Evolutionary conservation across 129 eudicot species (phyloP), one percentile per base, ranked within the genome.

Genomic region (Oenanthe sinensis): DNA sequence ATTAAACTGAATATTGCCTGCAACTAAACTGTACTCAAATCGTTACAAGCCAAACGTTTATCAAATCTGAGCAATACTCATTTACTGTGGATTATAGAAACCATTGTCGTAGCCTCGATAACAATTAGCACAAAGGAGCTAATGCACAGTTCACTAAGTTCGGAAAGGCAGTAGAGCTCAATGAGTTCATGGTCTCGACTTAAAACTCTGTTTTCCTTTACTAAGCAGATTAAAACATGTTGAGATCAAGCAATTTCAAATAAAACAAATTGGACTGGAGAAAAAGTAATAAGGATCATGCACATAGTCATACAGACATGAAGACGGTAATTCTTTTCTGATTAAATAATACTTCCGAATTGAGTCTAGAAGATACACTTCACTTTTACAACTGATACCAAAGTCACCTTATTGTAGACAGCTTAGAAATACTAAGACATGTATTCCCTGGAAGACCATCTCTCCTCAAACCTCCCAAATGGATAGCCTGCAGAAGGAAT

Each of bases 371-470:
- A 45, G 22, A 24, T 46, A 8, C 60, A 46, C 22, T n/a, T 13
- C 10, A 15, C 60, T 45, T 36, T 36, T 42, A 70, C 46, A 70
- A 70, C 45, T 39, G 28, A 10, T 39, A 37, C 26, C 7, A 13
- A 69, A 33, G 45, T 37, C 45, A 16, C 46, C 75, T 36, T 70
- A 33, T 36, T 70, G 36, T 47, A 77, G 75, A 48, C 80, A 75
- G 71, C 69, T 73, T 65, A 62, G 55, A 20, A 15, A 12, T 22
- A 10, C 87, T 88, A 93, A 40, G 87, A 85, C 86, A 84, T 89
- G 82, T 45, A 78, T 54, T 88, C 90, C 72, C 96, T 83, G 43
- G 93, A 78, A 30, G 89, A 67, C 97, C 98, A 91, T 76, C 92
- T 81, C 5, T 91, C 84, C 76, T 93, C 97, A 55, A 85, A 84